Percentiles rank a stretch among this genome's conserved stretches.
Conservation (phyloP, 495 filamentous ascomycete species). For the Aspergillus hancockii region DNA sequence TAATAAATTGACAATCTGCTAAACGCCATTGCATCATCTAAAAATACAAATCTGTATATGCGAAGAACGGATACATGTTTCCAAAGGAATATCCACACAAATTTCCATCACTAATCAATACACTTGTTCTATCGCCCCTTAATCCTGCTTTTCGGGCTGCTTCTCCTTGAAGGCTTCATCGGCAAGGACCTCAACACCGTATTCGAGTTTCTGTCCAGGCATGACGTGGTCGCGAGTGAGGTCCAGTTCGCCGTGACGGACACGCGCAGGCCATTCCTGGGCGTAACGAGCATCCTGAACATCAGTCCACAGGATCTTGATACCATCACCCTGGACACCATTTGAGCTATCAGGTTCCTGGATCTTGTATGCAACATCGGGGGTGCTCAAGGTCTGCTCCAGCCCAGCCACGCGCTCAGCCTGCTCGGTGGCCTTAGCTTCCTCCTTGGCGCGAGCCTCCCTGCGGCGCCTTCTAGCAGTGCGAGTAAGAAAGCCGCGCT, state of each 20-base stretch:
- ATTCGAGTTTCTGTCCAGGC: constrained; percentile 28
- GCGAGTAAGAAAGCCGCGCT: constrained; percentile 36
- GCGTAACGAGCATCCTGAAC: constrained; percentile 66
- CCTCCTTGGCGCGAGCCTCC: constrained; percentile 40
- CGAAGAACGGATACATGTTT: constrained; percentile 12
- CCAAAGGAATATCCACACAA: constrained; percentile 9
- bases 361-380: constrained; percentile 31
- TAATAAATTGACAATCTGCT: constrained; percentile 24
- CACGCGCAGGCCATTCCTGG: constrained; percentile 64
- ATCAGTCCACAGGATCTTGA: constrained; percentile 72
- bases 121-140: neutral
- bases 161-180: constrained; percentile 46
- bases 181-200: constrained; percentile 41
- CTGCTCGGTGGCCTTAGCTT: constrained; percentile 36
- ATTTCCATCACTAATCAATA: neutral
- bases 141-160: constrained; percentile 27
- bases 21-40: constrained; percentile 50
- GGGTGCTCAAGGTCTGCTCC: constrained; percentile 28
- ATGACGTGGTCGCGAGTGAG: constrained; percentile 38
- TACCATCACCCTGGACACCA: constrained; percentile 31
- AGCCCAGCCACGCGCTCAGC: constrained; percentile 32
- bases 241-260: constrained; percentile 59
- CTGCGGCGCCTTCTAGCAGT: constrained; percentile 32
- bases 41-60: constrained; percentile 57
- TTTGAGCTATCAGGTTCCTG: constrained; percentile 32